A percentile compares a stretch with the other conserved stretches of the same genome.
Conservation (phyloP, 768 basidiomycete genomes). For the Suillus weaverae region DNA sequence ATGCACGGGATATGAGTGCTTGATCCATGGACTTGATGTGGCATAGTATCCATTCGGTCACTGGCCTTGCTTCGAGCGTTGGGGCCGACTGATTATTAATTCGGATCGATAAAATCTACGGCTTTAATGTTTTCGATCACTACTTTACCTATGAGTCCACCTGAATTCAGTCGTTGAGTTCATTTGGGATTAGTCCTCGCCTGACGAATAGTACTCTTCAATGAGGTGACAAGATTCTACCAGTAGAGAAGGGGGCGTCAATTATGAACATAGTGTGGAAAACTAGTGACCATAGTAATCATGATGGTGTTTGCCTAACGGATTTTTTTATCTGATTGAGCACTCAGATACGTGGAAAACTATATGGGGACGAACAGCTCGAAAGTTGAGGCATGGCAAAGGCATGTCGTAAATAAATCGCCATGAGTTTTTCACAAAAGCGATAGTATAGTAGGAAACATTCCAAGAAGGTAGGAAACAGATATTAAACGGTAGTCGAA, state of each 20-base stretch:
- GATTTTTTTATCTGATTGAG: neutral
- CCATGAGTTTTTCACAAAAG: neutral
- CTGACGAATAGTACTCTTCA: neutral
- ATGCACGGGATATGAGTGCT: too few species aligned
- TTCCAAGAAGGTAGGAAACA: neutral
- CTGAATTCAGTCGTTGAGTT: too few species aligned
- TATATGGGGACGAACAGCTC: neutral
- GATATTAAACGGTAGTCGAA: neutral
- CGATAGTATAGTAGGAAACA: neutral
- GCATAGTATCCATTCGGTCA: neutral
- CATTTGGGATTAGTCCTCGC: neutral
- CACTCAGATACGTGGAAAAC: neutral
- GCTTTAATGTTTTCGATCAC: too few species aligned
- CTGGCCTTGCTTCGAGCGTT: neutral
- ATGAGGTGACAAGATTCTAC: neutral
- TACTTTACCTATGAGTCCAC: too few species aligned
- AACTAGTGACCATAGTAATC: neutral
- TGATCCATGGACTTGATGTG: too few species aligned
- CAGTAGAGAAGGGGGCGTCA: neutral
- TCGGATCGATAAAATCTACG: too few species aligned
- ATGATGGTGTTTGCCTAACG: neutral
- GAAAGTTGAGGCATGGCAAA: neutral
- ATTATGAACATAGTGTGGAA: neutral
- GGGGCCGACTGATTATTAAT: too few species aligned
- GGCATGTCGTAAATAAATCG: neutral